phyloP scores from a whole-genome alignment of 305 asterid species.

The Vinca major region DNA sequence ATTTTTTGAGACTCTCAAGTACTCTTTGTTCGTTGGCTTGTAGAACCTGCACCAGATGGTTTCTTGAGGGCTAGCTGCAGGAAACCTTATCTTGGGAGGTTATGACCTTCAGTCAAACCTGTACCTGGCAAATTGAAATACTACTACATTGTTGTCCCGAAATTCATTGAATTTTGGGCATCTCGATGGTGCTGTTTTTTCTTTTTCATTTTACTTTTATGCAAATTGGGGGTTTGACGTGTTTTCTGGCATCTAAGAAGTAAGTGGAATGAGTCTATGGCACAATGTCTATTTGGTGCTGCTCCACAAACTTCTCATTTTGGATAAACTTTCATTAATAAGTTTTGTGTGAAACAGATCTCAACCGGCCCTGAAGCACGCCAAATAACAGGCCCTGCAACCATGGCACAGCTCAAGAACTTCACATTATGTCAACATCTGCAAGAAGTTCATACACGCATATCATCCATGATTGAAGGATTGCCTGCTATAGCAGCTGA shows the following conservation, averaged over 20 bases:
- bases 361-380: conserved; percentile 95
- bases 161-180: neutral
- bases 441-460: conserved; percentile 74
- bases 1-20: neutral
- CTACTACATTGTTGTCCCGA: neutral
- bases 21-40: neutral
- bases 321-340: neutral
- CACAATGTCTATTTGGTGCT: neutral
- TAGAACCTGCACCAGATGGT: neutral
- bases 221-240: neutral
- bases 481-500: conserved; percentile 71
- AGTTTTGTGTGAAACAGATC: conserved; percentile 40
- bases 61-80: neutral
- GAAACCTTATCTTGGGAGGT: neutral
- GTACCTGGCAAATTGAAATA: neutral
- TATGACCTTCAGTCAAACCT: neutral
- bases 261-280: neutral
- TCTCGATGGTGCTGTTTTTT: neutral
- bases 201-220: neutral
- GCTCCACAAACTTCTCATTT: neutral
- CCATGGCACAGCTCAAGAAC: conserved; percentile 75
- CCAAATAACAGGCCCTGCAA: conserved; percentile 81
- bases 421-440: conserved; percentile 77
- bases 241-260: neutral
- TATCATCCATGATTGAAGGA: conserved; percentile 49